Conservation (phyloP, 2,329 filamentous ascomycete genomes). For the Cryphonectria japonica region DNA sequence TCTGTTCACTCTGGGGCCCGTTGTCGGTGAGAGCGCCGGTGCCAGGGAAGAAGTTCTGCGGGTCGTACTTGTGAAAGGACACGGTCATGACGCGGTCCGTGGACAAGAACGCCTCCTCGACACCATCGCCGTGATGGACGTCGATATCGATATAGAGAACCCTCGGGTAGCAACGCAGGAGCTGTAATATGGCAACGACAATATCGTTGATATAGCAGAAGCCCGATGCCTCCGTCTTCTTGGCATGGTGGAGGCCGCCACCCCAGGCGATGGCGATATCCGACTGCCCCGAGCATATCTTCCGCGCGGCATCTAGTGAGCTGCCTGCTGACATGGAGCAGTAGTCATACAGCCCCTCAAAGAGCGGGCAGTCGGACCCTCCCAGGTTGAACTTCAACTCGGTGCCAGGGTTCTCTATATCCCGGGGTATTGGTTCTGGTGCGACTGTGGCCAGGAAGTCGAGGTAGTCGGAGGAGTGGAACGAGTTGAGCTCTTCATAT, state of each 20-base stretch:
- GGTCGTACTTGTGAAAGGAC: constrained; percentile 81
- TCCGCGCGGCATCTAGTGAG: constrained; percentile 87
- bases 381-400: constrained; percentile 81
- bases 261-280: constrained; percentile 99
- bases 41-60: constrained; percentile 81
- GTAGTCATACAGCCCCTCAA: constrained; percentile 94
- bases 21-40: constrained; percentile 87
- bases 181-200: constrained; percentile 87
- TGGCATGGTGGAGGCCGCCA: constrained; percentile 93
- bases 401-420: constrained; percentile 66
- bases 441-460: constrained; percentile 80
- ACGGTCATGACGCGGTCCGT: constrained; percentile 77
- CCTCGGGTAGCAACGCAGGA: constrained; percentile 79
- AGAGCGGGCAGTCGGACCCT: constrained; percentile 93
- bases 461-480: constrained; percentile 88
- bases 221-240: constrained; percentile 88
- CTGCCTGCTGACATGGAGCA: constrained; percentile 91
- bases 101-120: constrained; percentile 89
- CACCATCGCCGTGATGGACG: constrained; percentile 88
- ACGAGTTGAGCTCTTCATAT: constrained; percentile 83
- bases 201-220: constrained; percentile 99
- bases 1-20: constrained; percentile 79
- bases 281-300: constrained; percentile 82
- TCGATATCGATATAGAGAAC: constrained; percentile 96
- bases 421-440: constrained; percentile 64